Conservation (phyloP, 768 basidiomycete genomes). For the Leccinum ochraceum region DNA sequence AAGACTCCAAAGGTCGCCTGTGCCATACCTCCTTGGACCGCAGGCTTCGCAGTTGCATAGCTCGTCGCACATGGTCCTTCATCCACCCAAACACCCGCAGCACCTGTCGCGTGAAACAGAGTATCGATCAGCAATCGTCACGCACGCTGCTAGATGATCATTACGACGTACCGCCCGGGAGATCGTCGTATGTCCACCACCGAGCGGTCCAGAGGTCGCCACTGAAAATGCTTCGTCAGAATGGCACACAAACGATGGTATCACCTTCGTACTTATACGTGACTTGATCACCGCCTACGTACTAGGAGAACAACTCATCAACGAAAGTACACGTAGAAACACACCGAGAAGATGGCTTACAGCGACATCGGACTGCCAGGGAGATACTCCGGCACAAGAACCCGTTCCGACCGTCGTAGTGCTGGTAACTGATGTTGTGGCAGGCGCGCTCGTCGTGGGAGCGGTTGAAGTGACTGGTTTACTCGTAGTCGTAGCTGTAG, state of each 20-base stretch:
- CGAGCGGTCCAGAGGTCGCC: constrained; percentile 51
- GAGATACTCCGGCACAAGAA: constrained; percentile 43
- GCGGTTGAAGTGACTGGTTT: constrained; percentile 25
- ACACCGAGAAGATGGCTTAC: constrained; percentile 31
- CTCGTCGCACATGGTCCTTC: constrained; percentile 11
- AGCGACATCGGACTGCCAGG: constrained; percentile 43
- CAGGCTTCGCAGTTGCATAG: constrained; percentile 6
- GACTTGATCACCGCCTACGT: constrained; percentile 45
- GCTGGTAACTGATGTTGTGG: constrained; percentile 6
- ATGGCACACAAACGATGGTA: neutral
- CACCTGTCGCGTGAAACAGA: constrained; percentile 3
- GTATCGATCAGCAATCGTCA: neutral
- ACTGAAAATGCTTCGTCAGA: constrained; percentile 25
- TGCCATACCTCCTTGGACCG: neutral
- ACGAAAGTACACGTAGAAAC: neutral
- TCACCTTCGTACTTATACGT: constrained; percentile 39
- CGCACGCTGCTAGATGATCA: neutral
- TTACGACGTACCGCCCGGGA: constrained; percentile 32
- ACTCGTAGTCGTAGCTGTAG: constrained; percentile 20
- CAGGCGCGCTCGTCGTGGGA: constrained; percentile 9
- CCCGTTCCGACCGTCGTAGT: constrained; percentile 17
- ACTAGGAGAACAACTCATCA: constrained; percentile 31
- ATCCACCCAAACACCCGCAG: constrained; percentile 21
- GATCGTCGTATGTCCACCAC: constrained; percentile 49
- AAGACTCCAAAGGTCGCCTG: constrained; percentile 8